Percentiles rank a stretch among this genome's conserved stretches.
Conservation (phyloP, 345 rosid species). For the Corymbia maculata region DNA sequence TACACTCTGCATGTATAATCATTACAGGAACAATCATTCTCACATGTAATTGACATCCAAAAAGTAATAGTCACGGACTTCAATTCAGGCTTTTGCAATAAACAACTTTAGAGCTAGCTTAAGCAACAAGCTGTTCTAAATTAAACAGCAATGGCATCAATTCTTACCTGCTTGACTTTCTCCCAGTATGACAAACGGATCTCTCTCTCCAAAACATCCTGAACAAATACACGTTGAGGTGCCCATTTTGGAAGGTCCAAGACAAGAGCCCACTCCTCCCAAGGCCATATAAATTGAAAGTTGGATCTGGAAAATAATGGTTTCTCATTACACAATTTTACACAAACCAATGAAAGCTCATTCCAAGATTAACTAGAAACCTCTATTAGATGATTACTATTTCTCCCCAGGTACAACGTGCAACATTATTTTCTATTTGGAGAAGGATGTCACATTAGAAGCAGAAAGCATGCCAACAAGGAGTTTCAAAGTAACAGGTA, state of each 20-base stretch:
- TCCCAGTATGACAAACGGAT: constrained; percentile 98
- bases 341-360: background rate
- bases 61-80: background rate
- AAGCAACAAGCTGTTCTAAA: background rate
- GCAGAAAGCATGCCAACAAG: background rate
- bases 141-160: background rate
- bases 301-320: constrained; percentile 54
- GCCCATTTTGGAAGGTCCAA: constrained; percentile 97
- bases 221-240: constrained; percentile 95
- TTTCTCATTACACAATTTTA: background rate
- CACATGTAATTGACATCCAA: background rate
- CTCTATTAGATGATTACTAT: background rate
- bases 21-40: background rate
- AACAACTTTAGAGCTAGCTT: background rate
- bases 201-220: constrained; percentile 98
- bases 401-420: background rate
- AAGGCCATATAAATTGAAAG: constrained; percentile 98
- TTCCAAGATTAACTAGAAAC: background rate
- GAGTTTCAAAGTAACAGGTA: background rate
- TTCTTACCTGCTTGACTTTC: constrained; percentile 81
- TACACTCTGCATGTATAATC: constrained; percentile 50
- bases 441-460: background rate
- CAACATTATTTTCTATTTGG: background rate
- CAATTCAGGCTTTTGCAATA: background rate
- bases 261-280: constrained; percentile 99